Evolutionary conservation across 495 filamentous ascomycete species (phyloP), one percentile per base, ranked within the genome.

Genomic region (Penicillium alfredii): DNA sequence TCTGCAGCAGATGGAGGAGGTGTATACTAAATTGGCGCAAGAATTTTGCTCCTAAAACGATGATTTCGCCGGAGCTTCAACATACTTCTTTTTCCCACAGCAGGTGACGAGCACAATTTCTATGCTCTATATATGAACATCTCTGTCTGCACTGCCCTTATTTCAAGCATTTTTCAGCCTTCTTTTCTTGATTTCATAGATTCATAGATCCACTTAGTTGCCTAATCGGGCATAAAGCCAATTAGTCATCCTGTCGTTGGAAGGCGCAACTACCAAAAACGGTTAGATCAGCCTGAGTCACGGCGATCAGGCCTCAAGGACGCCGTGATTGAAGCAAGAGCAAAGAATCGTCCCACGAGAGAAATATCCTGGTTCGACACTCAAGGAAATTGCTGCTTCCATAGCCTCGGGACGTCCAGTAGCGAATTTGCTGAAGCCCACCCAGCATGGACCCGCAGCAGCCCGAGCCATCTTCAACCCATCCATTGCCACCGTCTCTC

Each of bases 41-140:
- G 51, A 66, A 0, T 55, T 62, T 24, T 66, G 63, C 28, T 30
- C 42, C 9, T 64, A 35, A 52, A 12, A 12, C 13, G 11, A 16
- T 3, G 17, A 11, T 14, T 7, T 16, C 17, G 15, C 5, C 23
- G 8, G 23, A n/a, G 23, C 11, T 25, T 8, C 8, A 25, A 25
- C 3, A 9, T 9, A 25, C 23, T n/a, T 25, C 2, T 25, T 8
- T 25, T 25, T 0, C 5, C 8, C 8, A 25, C 23, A 5, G 23
- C 23, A n/a, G n/a, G n/a, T n/a, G n/a, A n/a, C n/a, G n/a, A n/a
- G n/a, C n/a, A n/a, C n/a, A n/a, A n/a, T n/a, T n/a, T n/a, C n/a
- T n/a, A n/a, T n/a, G n/a, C n/a, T n/a, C n/a, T n/a, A n/a, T n/a
- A n/a, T n/a, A n/a, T n/a, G n/a, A n/a, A n/a, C n/a, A n/a, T n/a